phyloP scores from a whole-genome alignment of 192 early-diverging fungal species.

The Backusella circina region DNA sequence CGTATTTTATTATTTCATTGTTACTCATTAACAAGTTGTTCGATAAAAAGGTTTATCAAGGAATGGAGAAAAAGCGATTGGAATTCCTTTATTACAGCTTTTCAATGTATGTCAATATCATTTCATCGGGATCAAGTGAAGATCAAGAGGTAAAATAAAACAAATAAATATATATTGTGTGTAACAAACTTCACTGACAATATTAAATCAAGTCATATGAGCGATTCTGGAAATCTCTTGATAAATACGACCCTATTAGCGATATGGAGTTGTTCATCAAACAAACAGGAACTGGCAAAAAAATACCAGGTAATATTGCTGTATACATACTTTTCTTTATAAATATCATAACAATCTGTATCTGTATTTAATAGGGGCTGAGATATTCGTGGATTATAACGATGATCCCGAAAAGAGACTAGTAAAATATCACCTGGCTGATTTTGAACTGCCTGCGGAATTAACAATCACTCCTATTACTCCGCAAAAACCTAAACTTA shows the following conservation, averaged over 20 bases:
- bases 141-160: conserved; percentile 59
- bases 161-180: background rate
- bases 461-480: background rate
- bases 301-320: conserved; percentile 37
- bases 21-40: background rate
- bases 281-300: conserved; percentile 59
- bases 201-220: conserved; percentile 57
- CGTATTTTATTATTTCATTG: background rate
- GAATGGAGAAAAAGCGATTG: conserved; percentile 71
- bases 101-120: conserved; percentile 71
- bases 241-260: conserved; percentile 55
- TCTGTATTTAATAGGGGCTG: background rate
- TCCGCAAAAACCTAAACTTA: background rate
- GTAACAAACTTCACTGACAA: background rate
- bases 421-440: conserved; percentile 17
- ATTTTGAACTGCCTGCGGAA: conserved; percentile 11
- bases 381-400: conserved; percentile 18
- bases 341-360: background rate
- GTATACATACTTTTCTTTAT: background rate
- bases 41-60: conserved; percentile 47
- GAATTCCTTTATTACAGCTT: conserved; percentile 64
- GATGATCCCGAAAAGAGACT: conserved; percentile 32
- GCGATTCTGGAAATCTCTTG: conserved; percentile 61
- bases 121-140: conserved; percentile 61
- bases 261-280: conserved; percentile 66